phyloP scores from a whole-genome alignment of 176 grass and related monocot genomes.

The Elaeis guineensis region DNA sequence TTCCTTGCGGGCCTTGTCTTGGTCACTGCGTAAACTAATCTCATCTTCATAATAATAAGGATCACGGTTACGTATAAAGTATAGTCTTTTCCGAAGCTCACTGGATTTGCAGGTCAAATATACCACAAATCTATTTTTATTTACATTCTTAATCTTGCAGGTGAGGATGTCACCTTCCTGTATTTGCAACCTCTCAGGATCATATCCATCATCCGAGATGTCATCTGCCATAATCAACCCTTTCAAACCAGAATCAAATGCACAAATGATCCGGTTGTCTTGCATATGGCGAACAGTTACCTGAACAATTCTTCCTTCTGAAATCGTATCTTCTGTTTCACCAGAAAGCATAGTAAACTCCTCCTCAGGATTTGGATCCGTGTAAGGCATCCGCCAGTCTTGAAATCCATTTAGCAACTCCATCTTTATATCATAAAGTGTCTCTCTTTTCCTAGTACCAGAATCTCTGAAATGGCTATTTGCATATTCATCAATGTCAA shows the following conservation, averaged over 20 bases:
- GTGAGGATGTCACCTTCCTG: constrained; percentile 88
- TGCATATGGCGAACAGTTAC: constrained; percentile 75
- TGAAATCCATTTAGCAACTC: constrained; percentile 56
- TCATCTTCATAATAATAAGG: constrained; percentile 66
- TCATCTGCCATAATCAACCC: constrained; percentile 74
- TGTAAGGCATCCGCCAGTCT: constrained; percentile 55
- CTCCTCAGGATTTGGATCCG: constrained; percentile 68
- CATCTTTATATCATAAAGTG: constrained; percentile 37
- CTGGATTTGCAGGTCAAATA: constrained; percentile 67
- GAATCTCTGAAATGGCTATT: constrained; percentile 42
- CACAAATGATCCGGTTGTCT: constrained; percentile 72
- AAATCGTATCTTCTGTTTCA: constrained; percentile 87
- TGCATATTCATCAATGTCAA: constrained; percentile 50
- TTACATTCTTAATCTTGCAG: constrained; percentile 73
- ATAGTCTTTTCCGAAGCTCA: constrained; percentile 52
- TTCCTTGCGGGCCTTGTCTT: constrained; percentile 63
- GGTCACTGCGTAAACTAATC: constrained; percentile 26
- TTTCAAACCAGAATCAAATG: constrained; percentile 94
- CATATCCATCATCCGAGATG: constrained; percentile 63
- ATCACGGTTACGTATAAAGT: constrained; percentile 41
- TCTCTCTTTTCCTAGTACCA: constrained; percentile 49
- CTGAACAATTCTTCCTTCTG: constrained; percentile 95
- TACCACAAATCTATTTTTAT: constrained; percentile 74
- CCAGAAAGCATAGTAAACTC: constrained; percentile 95
- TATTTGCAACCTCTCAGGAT: constrained; percentile 46